phyloP scores from a whole-genome alignment of 2,329 filamentous ascomycete genomes.

The Fusarium domesticum region DNA sequence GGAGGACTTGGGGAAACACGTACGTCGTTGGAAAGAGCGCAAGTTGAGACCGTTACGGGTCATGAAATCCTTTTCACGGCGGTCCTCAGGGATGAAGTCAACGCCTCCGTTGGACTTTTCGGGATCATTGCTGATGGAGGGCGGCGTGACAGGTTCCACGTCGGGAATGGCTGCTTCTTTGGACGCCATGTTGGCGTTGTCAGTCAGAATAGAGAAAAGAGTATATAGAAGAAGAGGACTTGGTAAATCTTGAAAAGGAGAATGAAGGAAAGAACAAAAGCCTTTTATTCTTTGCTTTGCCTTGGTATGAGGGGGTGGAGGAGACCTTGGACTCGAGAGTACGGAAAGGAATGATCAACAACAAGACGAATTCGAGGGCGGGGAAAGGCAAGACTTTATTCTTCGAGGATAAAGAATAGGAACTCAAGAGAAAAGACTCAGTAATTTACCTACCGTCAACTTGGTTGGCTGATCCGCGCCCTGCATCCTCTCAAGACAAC shows the following conservation, averaged over 20 bases:
- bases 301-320: background rate
- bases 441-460: too few relatives aligned
- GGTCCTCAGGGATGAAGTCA: conserved; percentile 18
- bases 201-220: background rate
- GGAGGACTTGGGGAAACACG: background rate
- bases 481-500: too few relatives aligned
- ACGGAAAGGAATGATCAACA: conserved; percentile 1
- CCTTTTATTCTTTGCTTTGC: background rate
- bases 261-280: background rate
- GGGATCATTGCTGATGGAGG: conserved; percentile 10
- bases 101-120: conserved; percentile 10
- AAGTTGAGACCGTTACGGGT: conserved; percentile 30
- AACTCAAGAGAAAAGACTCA: background rate
- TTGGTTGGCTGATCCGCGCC: too few relatives aligned
- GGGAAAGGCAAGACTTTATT: conserved; percentile 11
- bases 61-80: conserved; percentile 27
- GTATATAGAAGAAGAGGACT: background rate
- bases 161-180: conserved; percentile 20
- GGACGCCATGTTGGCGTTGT: conserved; percentile 10
- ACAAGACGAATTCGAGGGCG: conserved; percentile 3
- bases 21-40: conserved; percentile 23
- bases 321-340: background rate
- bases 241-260: background rate
- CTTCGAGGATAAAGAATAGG: background rate
- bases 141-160: conserved; percentile 13